phyloP scores from a whole-genome alignment of 768 basidiomycete genomes.

The Leccinum obscurum region DNA sequence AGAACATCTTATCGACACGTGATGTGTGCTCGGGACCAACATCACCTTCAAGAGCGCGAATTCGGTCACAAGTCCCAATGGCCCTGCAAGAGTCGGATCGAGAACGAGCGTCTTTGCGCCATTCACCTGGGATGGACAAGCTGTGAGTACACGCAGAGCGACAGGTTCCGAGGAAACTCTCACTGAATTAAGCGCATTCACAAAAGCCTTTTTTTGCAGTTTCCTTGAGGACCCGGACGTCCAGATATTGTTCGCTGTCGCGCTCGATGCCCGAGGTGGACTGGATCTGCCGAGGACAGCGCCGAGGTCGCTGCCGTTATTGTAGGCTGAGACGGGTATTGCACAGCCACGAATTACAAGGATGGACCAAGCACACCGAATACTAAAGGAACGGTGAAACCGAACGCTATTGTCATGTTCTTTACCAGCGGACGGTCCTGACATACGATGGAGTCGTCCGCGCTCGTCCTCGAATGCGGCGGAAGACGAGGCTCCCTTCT shows the following conservation, averaged over 20 bases:
- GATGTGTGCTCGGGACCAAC: too few species aligned
- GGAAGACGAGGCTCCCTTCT: constrained; percentile 66
- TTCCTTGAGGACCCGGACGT: constrained; percentile 70
- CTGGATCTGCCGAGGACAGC: constrained; percentile 36
- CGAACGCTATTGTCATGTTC: not conserved
- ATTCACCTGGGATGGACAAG: too few species aligned
- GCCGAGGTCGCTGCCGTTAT: constrained; percentile 26
- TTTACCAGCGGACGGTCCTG: not conserved
- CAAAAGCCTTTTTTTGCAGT: constrained; percentile 72
- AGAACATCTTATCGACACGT: constrained; percentile 89
- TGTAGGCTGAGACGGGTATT: too few species aligned
- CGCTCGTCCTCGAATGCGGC: constrained; percentile 23
- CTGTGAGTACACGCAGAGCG: not conserved
- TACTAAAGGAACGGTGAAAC: not conserved
- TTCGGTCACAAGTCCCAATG: too few species aligned
- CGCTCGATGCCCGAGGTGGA: constrained; percentile 32
- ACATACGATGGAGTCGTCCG: constrained; percentile 27
- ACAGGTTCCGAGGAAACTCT: constrained; percentile 1
- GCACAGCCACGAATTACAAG: too few species aligned
- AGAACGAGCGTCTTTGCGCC: too few species aligned
- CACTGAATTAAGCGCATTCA: constrained; percentile 87
- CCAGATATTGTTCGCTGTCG: constrained; percentile 44
- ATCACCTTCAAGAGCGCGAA: too few species aligned
- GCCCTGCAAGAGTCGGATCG: too few species aligned
- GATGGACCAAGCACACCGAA: too few species aligned